phyloP scores from a whole-genome alignment of 1,284 basidiomycete species.

The Schizophyllum amplum region DNA sequence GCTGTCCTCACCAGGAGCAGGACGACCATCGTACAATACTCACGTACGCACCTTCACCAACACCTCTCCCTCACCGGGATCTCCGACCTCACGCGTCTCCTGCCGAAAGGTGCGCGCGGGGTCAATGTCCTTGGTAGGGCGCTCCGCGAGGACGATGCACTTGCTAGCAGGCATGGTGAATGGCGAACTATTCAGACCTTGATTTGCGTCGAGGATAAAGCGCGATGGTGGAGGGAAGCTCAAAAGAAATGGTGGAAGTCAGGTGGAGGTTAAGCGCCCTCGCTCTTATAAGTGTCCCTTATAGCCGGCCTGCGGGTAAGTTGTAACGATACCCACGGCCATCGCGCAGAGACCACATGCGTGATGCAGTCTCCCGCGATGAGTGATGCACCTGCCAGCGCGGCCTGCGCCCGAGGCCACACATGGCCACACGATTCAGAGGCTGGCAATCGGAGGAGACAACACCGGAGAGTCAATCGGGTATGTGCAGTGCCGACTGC shows the following conservation, averaged over 20 bases:
- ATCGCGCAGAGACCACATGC: no score
- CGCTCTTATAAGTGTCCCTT: no score
- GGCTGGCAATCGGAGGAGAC: neutral
- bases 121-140: conserved; percentile 59
- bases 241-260: no score
- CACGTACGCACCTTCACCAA: conserved; percentile 67
- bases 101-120: conserved; percentile 60
- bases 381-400: no score
- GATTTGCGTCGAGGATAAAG: neutral
- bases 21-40: conserved; percentile 41
- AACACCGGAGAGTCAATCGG: neutral
- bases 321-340: no score
- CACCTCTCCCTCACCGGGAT: conserved; percentile 47
- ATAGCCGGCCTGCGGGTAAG: no score
- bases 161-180: conserved; percentile 23
- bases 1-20: neutral
- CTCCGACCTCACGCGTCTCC: conserved; percentile 42
- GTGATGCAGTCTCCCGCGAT: no score
- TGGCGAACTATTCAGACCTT: neutral
- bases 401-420: no score
- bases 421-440: no score
- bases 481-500: no score
- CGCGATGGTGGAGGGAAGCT: neutral
- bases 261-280: no score
- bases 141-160: conserved; percentile 65